Evolutionary conservation across 352 stramenopile genomes (phyloP).

Genomic region (Globisporangium uncinulatum): DNA sequence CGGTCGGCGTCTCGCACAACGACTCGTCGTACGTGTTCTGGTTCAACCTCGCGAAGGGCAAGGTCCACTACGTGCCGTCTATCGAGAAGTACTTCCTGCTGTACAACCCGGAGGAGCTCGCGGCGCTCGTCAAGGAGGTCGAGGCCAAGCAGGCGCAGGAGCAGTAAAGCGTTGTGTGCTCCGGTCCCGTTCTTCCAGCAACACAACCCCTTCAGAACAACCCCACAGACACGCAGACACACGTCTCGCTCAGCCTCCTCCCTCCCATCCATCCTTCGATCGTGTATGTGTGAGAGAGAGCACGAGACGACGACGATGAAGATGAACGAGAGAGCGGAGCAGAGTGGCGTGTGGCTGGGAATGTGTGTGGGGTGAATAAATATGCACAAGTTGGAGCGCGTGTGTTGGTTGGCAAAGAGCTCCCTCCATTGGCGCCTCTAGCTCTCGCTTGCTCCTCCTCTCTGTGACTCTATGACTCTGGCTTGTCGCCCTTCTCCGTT

Average conservation of each 20-base stretch:
- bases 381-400: slow-evolving; percentile 6
- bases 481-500: too few species aligned
- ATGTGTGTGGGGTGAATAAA: slow-evolving; percentile 2
- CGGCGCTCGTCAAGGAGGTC: slow-evolving; percentile 77
- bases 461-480: neutral
- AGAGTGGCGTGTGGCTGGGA: neutral
- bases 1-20: slow-evolving; percentile 84
- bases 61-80: slow-evolving; percentile 81
- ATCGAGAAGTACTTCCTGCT: slow-evolving; percentile 90
- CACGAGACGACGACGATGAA: neutral
- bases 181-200: neutral
- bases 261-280: too few species aligned
- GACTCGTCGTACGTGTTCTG: slow-evolving; percentile 86
- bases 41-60: slow-evolving; percentile 85
- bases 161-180: neutral
- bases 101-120: slow-evolving; percentile 84
- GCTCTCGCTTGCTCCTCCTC: neutral
- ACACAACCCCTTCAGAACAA: neutral
- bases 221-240: neutral
- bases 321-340: neutral
- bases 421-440: too few species aligned
- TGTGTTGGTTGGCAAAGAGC: neutral
- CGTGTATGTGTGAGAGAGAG: neutral
- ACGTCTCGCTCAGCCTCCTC: neutral
- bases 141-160: slow-evolving; percentile 63